These are phyloP conservation scores for Heterobasidion occidentale DNA, from an alignment of 1,284 basidiomycete species.

Conservation along the genomic window DNA sequence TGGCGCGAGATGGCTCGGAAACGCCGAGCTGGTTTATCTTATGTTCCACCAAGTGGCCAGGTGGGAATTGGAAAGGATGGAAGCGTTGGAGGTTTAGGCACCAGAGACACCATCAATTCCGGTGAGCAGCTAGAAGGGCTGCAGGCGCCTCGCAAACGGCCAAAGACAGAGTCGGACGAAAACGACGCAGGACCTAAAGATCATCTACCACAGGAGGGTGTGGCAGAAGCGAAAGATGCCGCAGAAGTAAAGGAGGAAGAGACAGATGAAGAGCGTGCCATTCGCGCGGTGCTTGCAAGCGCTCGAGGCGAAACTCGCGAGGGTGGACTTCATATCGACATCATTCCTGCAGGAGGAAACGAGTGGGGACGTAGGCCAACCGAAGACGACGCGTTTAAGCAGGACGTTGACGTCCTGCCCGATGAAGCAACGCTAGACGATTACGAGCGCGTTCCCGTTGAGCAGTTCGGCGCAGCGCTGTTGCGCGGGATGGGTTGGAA, in stretches of 20 bases:
- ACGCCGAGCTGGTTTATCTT: conserved; percentile 40
- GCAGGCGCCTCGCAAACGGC: conserved; percentile 29
- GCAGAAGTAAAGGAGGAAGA: conserved; percentile 28
- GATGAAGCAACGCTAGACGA: conserved; percentile 75
- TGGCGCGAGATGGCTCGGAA: conserved; percentile 76
- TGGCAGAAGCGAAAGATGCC: conserved; percentile 27
- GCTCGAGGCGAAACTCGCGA: conserved; percentile 25
- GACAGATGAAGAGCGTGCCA: conserved; percentile 66
- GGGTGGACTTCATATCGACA: conserved; percentile 28
- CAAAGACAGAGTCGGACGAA: conserved; percentile 25
- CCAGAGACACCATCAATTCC: conserved; percentile 58
- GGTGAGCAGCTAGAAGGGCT: conserved; percentile 60
- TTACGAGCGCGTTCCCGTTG: conserved; percentile 87
- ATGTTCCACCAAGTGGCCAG: conserved; percentile 59
- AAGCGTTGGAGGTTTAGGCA: conserved; percentile 73
- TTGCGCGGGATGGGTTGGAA: conserved; percentile 97
- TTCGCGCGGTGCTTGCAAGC: conserved; percentile 63
- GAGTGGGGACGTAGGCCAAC: conserved; percentile 29
- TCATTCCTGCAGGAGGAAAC: conserved; percentile 42
- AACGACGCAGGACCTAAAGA: conserved; percentile 5
- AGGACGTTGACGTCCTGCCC: conserved; percentile 75
- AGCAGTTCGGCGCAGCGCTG: conserved; percentile 90
- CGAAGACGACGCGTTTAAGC: conserved; percentile 75
- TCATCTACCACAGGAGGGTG: conserved; percentile 17
- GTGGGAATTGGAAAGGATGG: conserved; percentile 65